These are phyloP conservation scores for Rhodomyrtus psidioides DNA, from an alignment of 441 rosid genomes.

Conservation along the genomic window DNA sequence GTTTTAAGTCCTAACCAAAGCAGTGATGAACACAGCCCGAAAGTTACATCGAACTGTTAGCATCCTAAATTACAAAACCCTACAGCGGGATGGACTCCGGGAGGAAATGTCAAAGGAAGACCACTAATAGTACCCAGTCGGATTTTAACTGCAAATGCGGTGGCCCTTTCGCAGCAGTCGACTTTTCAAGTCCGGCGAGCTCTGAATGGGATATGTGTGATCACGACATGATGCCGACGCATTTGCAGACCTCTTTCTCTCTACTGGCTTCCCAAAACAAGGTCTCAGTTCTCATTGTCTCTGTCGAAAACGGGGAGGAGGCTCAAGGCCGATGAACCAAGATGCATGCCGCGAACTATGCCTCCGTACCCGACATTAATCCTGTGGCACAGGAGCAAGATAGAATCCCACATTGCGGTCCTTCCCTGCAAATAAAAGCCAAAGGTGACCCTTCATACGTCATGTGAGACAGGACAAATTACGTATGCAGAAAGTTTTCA, in stretches of 20 bases:
- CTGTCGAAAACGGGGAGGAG: constrained; percentile 64
- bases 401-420: constrained; percentile 84
- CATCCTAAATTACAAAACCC: not conserved
- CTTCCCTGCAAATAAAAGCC: constrained; percentile 54
- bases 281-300: constrained; percentile 36
- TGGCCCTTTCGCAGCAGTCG: not conserved
- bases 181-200: not conserved
- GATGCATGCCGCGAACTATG: constrained; percentile 78
- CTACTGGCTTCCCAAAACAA: not conserved
- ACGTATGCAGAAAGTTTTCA: not conserved
- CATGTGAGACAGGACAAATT: not conserved
- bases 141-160: not conserved
- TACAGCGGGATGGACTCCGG: not conserved
- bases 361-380: constrained; percentile 75
- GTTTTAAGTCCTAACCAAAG: not conserved
- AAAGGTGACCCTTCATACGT: not conserved
- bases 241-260: not conserved
- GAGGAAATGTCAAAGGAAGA: not conserved
- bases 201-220: not conserved
- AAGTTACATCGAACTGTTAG: not conserved
- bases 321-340: constrained; percentile 73
- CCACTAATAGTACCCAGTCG: not conserved
- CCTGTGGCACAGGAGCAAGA: constrained; percentile 70
- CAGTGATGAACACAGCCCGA: not conserved
- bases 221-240: not conserved